Evolutionary conservation across 306 rosid genomes (phyloP).

Genomic region (Castanospermum australe): DNA sequence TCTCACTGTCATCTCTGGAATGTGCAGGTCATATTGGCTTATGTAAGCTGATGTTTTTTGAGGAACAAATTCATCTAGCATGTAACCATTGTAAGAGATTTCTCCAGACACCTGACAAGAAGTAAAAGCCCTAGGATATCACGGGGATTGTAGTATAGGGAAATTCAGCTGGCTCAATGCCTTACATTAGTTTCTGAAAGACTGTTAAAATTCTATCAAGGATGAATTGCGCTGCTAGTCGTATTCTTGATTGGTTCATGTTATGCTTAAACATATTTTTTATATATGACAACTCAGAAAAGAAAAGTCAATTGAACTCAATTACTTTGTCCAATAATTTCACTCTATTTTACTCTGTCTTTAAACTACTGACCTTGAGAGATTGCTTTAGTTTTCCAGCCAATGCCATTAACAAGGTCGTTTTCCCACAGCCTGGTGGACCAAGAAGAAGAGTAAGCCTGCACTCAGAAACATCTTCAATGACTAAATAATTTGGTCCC

Average conservation of each 20-base stretch:
- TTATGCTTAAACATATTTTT: not conserved
- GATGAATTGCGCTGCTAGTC: conserved; percentile 1
- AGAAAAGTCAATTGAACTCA: conserved; percentile 5
- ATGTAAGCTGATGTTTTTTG: conserved; percentile 77
- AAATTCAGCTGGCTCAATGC: conserved; percentile 4
- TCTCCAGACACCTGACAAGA: conserved; percentile 58
- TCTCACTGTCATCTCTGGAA: conserved; percentile 86
- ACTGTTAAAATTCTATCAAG: not conserved
- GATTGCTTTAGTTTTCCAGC: conserved; percentile 59
- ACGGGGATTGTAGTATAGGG: not conserved
- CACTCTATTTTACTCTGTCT: not conserved
- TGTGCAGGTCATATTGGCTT: conserved; percentile 79
- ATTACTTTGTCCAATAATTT: not conserved
- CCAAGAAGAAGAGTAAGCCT: conserved; percentile 69
- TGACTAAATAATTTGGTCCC: conserved; percentile 16
- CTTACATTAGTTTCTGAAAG: conserved; percentile 17
- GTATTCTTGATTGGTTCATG: not conserved
- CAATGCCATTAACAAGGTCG: conserved; percentile 51
- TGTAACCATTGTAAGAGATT: conserved; percentile 64
- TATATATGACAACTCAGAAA: not conserved
- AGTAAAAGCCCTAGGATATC: conserved; percentile 23
- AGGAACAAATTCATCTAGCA: conserved; percentile 67
- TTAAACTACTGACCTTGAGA: conserved; percentile 43
- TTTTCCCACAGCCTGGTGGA: conserved; percentile 62
- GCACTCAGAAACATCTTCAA: conserved; percentile 40